phyloP scores from a whole-genome alignment of 495 filamentous ascomycete genomes.

The Physcia stellaris region DNA sequence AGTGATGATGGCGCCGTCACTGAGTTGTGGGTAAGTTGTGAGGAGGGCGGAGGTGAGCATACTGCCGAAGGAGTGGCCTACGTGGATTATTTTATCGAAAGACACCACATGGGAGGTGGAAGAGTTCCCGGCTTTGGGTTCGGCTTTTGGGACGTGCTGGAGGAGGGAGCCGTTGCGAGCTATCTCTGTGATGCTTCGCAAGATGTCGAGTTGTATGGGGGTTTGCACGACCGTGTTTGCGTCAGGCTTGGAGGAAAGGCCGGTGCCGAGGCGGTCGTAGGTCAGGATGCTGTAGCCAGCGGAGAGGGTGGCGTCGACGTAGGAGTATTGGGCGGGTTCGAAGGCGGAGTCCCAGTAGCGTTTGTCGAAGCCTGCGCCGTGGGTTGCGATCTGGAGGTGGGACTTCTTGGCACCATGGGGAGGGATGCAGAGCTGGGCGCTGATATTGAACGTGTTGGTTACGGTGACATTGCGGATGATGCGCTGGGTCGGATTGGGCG shows the following conservation, averaged over 20 bases:
- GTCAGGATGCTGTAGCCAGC: slow-evolving; percentile 25
- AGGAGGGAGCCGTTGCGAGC: slow-evolving; percentile 18
- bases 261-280: slow-evolving; percentile 29
- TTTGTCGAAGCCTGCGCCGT: slow-evolving; percentile 40
- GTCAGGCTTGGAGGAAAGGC: slow-evolving; percentile 22
- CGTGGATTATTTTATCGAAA: slow-evolving; percentile 24
- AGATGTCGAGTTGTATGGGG: slow-evolving; percentile 23
- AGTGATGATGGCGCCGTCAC: slow-evolving; percentile 19
- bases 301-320: slow-evolving; percentile 23
- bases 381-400: slow-evolving; percentile 33
- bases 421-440: slow-evolving; percentile 4
- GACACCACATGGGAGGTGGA: neutral
- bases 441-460: slow-evolving; percentile 3
- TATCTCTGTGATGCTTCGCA: slow-evolving; percentile 17
- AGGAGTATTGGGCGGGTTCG: slow-evolving; percentile 32
- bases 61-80: slow-evolving; percentile 38
- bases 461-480: slow-evolving; percentile 3
- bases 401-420: slow-evolving; percentile 1
- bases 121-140: neutral
- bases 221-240: slow-evolving; percentile 22
- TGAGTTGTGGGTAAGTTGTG: slow-evolving; percentile 12
- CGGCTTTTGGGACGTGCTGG: neutral
- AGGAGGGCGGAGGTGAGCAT: slow-evolving; percentile 25
- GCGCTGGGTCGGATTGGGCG: neutral
- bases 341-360: slow-evolving; percentile 37